phyloP scores from a whole-genome alignment of 148 eudicot genomes.

The Rhododendron vialii region DNA sequence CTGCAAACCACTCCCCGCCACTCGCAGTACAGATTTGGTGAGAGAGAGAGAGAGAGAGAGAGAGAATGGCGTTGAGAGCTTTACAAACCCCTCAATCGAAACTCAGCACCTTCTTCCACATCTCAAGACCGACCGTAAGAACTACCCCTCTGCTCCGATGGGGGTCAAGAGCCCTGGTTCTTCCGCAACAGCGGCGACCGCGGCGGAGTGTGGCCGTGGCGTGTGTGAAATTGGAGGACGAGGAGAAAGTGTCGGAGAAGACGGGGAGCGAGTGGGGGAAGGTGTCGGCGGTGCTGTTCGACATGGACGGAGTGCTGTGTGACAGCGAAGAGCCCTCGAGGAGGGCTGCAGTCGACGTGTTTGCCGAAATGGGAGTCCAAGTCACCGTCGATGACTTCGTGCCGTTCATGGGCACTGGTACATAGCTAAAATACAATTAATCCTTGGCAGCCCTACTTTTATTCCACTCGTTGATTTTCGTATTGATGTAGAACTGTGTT shows the following conservation, averaged over 20 bases:
- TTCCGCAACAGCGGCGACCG: not conserved
- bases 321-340: conserved; percentile 88
- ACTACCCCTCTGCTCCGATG: conserved; percentile 11
- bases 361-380: conserved; percentile 79
- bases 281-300: conserved; percentile 90
- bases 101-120: conserved; percentile 15
- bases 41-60: conserved; percentile 7
- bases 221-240: conserved; percentile 49
- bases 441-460: not conserved
- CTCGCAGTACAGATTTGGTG: conserved; percentile 9
- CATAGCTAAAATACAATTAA: not conserved
- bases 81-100: conserved; percentile 14
- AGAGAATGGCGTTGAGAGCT: conserved; percentile 35
- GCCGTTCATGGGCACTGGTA: conserved; percentile 99
- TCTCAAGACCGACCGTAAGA: conserved; percentile 9
- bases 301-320: conserved; percentile 97
- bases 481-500: not conserved
- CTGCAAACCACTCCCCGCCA: conserved; percentile 23
- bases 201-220: conserved; percentile 18
- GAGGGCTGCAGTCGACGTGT: conserved; percentile 76
- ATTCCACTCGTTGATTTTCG: not conserved
- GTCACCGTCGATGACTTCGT: conserved; percentile 81
- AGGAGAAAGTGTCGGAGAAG: conserved; percentile 15
- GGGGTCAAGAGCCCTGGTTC: conserved; percentile 6
- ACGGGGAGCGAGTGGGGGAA: conserved; percentile 58